A percentile compares a stretch with the other conserved stretches of the same genome.
Evolutionary conservation across 2,329 filamentous ascomycete genomes (phyloP).

Genomic region (Aspergillus fumigatiaffinis): DNA sequence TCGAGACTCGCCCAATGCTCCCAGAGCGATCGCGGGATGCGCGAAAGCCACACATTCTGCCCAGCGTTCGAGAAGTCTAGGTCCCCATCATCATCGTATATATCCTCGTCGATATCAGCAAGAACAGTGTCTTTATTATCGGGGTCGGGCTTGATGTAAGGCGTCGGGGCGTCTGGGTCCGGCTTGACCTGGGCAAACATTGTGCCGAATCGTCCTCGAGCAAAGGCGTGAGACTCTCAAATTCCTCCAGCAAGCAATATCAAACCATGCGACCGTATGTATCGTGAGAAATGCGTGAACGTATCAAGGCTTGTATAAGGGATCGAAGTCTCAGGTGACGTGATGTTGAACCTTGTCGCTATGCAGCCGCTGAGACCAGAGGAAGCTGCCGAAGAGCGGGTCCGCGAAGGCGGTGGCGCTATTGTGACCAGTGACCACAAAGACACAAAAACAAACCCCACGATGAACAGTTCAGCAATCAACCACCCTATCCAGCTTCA

Average conservation of each 20-base stretch:
- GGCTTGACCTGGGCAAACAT: constrained; percentile 38
- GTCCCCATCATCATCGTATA: constrained; percentile 66
- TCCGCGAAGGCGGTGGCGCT: constrained; percentile 17
- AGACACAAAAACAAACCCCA: background rate
- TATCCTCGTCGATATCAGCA: constrained; percentile 52
- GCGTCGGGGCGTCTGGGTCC: constrained; percentile 35
- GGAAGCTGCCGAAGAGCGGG: constrained; percentile 5
- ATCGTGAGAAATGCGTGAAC: background rate
- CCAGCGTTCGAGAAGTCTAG: constrained; percentile 53
- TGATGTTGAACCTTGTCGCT: background rate
- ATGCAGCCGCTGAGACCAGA: background rate
- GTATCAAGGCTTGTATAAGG: background rate
- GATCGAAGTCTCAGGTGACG: constrained; percentile 5
- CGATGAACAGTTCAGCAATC: background rate
- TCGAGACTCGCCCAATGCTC: constrained; percentile 72
- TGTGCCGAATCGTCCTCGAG: constrained; percentile 9
- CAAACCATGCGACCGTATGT: background rate
- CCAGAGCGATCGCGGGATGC: constrained; percentile 76
- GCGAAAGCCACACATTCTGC: constrained; percentile 64
- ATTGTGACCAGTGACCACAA: background rate
- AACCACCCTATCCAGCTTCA: background rate
- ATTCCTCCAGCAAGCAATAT: background rate
- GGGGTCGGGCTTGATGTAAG: constrained; percentile 40
- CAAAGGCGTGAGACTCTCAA: background rate
- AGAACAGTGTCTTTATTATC: constrained; percentile 36